These are phyloP conservation scores for Neurospora sublineolata DNA, from an alignment of 495 filamentous ascomycete genomes.

Conservation along the genomic window DNA sequence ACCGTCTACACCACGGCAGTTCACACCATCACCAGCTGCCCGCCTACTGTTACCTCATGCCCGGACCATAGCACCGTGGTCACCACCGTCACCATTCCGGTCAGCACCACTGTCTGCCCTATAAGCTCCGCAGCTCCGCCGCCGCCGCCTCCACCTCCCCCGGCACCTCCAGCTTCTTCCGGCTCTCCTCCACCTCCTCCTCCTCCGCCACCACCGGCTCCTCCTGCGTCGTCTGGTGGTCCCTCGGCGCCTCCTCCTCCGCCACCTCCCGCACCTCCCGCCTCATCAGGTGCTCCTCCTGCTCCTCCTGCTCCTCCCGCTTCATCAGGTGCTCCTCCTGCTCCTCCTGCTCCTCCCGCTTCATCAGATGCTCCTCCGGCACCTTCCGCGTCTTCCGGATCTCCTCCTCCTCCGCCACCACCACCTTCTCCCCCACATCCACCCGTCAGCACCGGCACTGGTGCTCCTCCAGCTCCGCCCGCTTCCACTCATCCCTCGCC, in stretches of 20 bases:
- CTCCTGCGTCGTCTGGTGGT: constrained; percentile 8
- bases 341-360: not conserved
- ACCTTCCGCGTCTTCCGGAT: not conserved
- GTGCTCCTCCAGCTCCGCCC: not conserved
- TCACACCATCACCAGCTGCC: constrained; percentile 21
- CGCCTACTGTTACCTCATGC: constrained; percentile 15
- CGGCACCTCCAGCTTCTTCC: constrained; percentile 6
- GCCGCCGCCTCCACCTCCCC: constrained; percentile 4
- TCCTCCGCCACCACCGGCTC: constrained; percentile 5
- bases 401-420: not conserved
- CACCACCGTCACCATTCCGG: constrained; percentile 22
- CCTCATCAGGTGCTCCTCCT: constrained; percentile 4
- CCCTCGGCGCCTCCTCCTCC: constrained; percentile 6
- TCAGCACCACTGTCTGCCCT: constrained; percentile 28
- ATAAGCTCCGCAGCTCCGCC: constrained; percentile 10
- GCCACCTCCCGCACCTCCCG: constrained; percentile 5
- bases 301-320: constrained; percentile 7
- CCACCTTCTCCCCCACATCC: not conserved
- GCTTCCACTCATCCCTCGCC: constrained; percentile 10
- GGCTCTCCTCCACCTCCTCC: constrained; percentile 2
- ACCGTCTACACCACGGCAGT: constrained; percentile 20
- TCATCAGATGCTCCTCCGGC: not conserved
- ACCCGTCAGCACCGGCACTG: not conserved
- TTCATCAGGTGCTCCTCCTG: not conserved
- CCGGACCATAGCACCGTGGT: constrained; percentile 22